Evolutionary conservation across 768 basidiomycete genomes (phyloP).

Genomic region (Baorangia bicolor): DNA sequence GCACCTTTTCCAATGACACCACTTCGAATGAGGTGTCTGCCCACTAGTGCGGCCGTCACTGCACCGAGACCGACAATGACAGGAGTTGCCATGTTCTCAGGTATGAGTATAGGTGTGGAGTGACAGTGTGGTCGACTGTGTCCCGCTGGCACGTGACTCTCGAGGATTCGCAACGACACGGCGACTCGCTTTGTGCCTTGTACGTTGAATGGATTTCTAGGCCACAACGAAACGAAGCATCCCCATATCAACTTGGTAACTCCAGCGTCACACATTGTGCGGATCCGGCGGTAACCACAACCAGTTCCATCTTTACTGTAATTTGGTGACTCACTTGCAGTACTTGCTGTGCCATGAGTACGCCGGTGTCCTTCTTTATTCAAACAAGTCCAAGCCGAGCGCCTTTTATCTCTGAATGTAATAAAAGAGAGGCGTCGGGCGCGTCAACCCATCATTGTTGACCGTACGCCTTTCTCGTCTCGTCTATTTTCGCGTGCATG

Average conservation of each 20-base stretch:
- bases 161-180: background rate
- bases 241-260: slow-evolving; percentile 10
- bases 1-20: slow-evolving; percentile 57
- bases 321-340: background rate
- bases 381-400: background rate
- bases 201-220: background rate
- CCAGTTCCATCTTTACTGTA: background rate
- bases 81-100: slow-evolving; percentile 66
- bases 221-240: background rate
- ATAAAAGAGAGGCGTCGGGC: slow-evolving; percentile 5
- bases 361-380: background rate
- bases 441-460: background rate
- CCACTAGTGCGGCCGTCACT: slow-evolving; percentile 71
- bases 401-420: background rate
- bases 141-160: slow-evolving; percentile 12
- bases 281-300: background rate
- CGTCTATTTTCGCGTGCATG: slow-evolving; percentile 5
- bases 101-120: background rate
- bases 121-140: background rate
- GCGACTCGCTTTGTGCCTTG: background rate
- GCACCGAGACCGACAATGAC: slow-evolving; percentile 75
- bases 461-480: slow-evolving; percentile 1
- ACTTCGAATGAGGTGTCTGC: slow-evolving; percentile 65
- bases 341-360: slow-evolving; percentile 13
- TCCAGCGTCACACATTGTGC: background rate